These are phyloP conservation scores for Kodamaea hsintzibuensis DNA, from an alignment of 805 yeast species.

Conservation along the genomic window DNA sequence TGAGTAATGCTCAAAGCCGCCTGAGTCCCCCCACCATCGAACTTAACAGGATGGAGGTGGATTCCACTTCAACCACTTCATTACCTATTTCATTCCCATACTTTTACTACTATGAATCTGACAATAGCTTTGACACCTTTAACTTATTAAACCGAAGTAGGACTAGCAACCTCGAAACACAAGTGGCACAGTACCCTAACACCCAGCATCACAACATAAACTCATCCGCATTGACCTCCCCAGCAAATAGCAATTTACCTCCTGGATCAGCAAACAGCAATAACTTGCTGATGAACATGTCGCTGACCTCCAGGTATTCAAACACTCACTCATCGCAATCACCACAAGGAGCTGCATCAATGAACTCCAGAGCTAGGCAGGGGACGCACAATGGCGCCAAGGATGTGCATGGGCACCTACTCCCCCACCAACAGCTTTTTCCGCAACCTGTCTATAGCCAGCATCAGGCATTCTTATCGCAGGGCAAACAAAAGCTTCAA, in stretches of 20 bases:
- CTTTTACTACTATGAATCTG: conserved; percentile 19
- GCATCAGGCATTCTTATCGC: conserved; percentile 15
- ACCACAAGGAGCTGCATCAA: conserved; percentile 1
- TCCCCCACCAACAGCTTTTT: conserved; percentile 2
- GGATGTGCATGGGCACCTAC: background rate
- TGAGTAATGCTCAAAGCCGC: conserved; percentile 1
- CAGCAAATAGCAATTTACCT: conserved; percentile 6
- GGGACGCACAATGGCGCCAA: background rate
- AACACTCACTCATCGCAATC: conserved; percentile 1
- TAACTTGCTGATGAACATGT: background rate
- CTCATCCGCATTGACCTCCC: conserved; percentile 7
- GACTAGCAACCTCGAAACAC: conserved; percentile 7
- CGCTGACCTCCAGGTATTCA: conserved; percentile 1
- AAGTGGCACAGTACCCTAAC: conserved; percentile 22
- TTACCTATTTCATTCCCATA: conserved; percentile 31
- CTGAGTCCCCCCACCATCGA: conserved; percentile 5
- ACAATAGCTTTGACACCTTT: conserved; percentile 29
- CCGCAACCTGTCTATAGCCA: conserved; percentile 1
- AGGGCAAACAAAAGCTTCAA: conserved; percentile 14
- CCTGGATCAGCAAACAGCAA: background rate
- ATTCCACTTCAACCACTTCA: conserved; percentile 27
- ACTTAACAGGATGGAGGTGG: conserved; percentile 21
- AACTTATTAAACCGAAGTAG: conserved; percentile 16
- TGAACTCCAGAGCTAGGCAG: background rate
- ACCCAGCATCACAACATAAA: conserved; percentile 21